Base-by-base conservation (phyloP, 2,329 filamentous ascomycete genomes). In the Hymenoscyphus occultus region DNA sequence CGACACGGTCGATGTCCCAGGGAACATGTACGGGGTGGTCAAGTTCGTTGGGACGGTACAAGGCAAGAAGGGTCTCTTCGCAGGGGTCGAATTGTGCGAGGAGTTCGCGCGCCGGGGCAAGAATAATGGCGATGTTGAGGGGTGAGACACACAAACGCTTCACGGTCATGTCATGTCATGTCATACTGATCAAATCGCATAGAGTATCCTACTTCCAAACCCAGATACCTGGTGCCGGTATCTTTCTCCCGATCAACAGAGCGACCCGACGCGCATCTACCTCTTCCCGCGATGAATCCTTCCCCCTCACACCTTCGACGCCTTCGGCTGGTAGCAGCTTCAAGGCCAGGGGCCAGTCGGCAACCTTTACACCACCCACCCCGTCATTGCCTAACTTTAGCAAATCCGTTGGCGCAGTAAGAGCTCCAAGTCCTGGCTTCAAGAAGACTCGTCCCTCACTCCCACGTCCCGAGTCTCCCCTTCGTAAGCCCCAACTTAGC, bases 111-210 rank as follows among this genome's bases (percentile, higher is more conserved):
- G 83, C 61, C 86, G 90, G 75, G 95, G 95, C 40, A 99, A 99
- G 82, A 99, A 99, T 75, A 96, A 86, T 73, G 95, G 95, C 69
- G 93, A 97, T 77, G 95, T 98, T 63, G 94, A 98, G 71, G 95
- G 94, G 91, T 94, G 83, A 78, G 86, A 77, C 67, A 70, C 56
- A 74, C 69, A 70, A 70, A 69, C 66, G 66, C 63, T 61, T 59
- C 35, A 35, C 9, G 35, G 35, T 35, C 35, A 35, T 35, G 28
- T 28, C 28, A 28, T 35, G 7, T 5, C 2, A 35, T 35, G 35
- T 35, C 45, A 32, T 70, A 70, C 65, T 75, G 71, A 72, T 51
- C 71, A 71, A 62, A 58, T 67, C 56, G 64, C 68, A 45, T 74
- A 89, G 86, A 64, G 75, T 88, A 59, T 86, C 82, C 40, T 99